Base-by-base conservation (phyloP, 768 basidiomycete species). In the Arthromyces matolae region DNA sequence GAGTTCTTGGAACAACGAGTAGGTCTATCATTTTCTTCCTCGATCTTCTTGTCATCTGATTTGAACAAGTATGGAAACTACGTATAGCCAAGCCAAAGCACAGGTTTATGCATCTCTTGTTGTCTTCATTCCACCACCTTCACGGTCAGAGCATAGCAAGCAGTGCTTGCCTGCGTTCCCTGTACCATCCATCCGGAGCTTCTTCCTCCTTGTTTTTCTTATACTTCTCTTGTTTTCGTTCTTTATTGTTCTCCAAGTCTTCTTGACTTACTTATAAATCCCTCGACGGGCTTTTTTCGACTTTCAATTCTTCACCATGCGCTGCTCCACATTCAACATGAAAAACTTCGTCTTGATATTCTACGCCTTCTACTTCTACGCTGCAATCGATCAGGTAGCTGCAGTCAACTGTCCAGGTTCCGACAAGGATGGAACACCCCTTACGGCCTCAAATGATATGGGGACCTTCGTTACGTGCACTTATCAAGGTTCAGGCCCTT, bases 381-480 rank as follows among this genome's bases (percentile, higher is more conserved):
- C 37, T 19, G 23, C 24, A 16, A 18, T 51, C 20, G 19, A 19
- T 13, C 36, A 40, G 18, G 50, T 29, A 5, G 14, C 45, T 14
- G 43, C 41, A n/a, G 44, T 51, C 34, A 28, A 54, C 20, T 54
- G 56, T 22, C 18, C 53, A 8, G 36, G 50, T 12, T 29, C 16
- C 6, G 56, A 57, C 47, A 39, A 54, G 20, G 39, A 54, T 35
- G 53, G 50, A 28, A 51, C 50, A 5, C 32, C 50, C 1, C 35
- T 57, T n/a, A 45, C 36, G 4, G 28, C 31, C 13, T 54, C 52
- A 20, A 35, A 16, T 5, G 8, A 6, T 16, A 16, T 4, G 9
- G 56, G 35, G n/a, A 34, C 36, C n/a, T 49, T 54, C 24, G 47
- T 54, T n/a, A 37, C 37, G 2, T 57, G 56, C 34, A 52, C 43